Base-by-base conservation (phyloP, 305 asterid genomes). In the Fraxinus dipetala region DNA sequence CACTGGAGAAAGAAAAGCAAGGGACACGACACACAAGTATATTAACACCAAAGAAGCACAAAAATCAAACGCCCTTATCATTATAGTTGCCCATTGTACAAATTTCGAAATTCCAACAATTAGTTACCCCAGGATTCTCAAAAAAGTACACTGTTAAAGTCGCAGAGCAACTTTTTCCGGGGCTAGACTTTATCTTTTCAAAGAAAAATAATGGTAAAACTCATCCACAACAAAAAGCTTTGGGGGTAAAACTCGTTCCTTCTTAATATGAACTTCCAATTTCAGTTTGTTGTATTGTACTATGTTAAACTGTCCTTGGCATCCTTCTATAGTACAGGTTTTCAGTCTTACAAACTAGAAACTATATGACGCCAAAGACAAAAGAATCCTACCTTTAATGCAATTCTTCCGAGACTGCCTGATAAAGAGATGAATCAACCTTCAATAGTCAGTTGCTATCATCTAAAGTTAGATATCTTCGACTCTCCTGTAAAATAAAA, bases 401-500 rank as follows among this genome's bases (percentile, higher is more conserved):
- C 73, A 36, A 54, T 82, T 82, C 79, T 61, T 73, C 77, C 13
- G 32, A 82, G 85, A 83, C 85, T 79, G 32, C 65, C 83, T 79
- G 30, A 80, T 67, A 81, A 70, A 79, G 75, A 63, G 80, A 81
- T 72, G 43, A 79, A 78, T 75, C 85, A 77, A 79, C 77, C 85
- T 78, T 81, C 63, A 73, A 77, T 72, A 40, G 51, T 83, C 85
- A 75, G 86, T 78, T 72, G 79, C 87, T 38, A 79, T 78, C 80
- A 61, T 40, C 88, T 80, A 84, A 24, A 30, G 86, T 86, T 82
- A 79, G 85, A 36, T 74, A 43, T 91, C 95, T 85, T 91, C 91
- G 22, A 93, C 90, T 91, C 97, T 91, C 91, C 95, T 93, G 56
- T 93, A 94, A 79, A 94, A 95, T 74, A 95, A 85, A 83, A 95